Percentiles rank a stretch among this genome's conserved stretches.
These are phyloP conservation scores for Phytopythium ostracodes DNA, from an alignment of 352 stramenopile genomes.

Conservation along the genomic window DNA sequence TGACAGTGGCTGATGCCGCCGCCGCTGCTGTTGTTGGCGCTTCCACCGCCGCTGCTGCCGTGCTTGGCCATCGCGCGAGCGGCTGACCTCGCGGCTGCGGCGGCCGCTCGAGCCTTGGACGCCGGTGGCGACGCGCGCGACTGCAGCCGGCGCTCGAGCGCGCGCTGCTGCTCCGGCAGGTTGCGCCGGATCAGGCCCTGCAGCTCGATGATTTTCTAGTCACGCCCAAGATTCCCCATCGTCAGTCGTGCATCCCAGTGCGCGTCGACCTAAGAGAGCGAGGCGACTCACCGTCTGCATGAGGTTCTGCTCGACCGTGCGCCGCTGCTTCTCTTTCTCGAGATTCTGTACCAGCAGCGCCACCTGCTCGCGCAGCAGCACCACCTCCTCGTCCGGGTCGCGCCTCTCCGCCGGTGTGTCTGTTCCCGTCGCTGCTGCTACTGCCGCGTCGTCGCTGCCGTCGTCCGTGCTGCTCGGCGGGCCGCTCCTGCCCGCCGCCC, in stretches of 20 bases:
- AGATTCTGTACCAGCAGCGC: slow-evolving; percentile 49
- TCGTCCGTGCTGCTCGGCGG: slow-evolving; percentile 6
- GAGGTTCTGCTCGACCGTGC: slow-evolving; percentile 53
- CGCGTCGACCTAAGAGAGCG: neutral
- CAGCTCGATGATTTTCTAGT: slow-evolving; percentile 74
- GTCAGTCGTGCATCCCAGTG: too few relatives aligned
- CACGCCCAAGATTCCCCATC: neutral
- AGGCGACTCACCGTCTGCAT: slow-evolving; percentile 47
- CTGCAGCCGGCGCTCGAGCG: slow-evolving; percentile 28
- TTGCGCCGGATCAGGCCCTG: slow-evolving; percentile 57
- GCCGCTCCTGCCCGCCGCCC: neutral
- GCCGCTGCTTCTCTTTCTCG: slow-evolving; percentile 66
- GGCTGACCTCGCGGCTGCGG: slow-evolving; percentile 2
- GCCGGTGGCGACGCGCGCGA: slow-evolving; percentile 11
- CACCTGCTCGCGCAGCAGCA: slow-evolving; percentile 51
- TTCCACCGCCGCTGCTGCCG: neutral
- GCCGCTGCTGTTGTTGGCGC: neutral
- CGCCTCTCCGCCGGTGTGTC: slow-evolving; percentile 7
- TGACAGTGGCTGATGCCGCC: neutral
- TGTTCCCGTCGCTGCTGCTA: neutral
- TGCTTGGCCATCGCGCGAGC: slow-evolving; percentile 7
- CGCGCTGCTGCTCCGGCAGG: slow-evolving; percentile 33
- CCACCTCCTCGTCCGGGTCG: slow-evolving; percentile 20
- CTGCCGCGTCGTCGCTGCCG: slow-evolving; percentile 17
- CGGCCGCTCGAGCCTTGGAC: slow-evolving; percentile 7